Conservation (phyloP, 192 early-diverging fungal species). For the Obelidium mucronatum region DNA sequence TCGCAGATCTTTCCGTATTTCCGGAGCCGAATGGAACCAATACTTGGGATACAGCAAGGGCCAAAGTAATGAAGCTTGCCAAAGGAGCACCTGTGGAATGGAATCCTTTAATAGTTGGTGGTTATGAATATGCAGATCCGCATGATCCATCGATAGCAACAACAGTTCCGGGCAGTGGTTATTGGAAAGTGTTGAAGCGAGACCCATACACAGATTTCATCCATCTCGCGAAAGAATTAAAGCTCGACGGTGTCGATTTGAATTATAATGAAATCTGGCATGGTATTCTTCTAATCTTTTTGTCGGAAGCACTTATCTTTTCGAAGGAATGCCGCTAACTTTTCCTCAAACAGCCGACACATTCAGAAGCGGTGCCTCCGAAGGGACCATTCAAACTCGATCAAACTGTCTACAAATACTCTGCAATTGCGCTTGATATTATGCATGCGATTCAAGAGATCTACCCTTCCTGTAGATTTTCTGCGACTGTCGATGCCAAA, state of each 20-base stretch:
- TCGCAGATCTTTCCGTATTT: slow-evolving; percentile 20
- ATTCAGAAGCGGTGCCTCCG: slow-evolving; percentile 3
- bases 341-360: slow-evolving; percentile 10
- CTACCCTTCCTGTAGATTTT: slow-evolving; percentile 2
- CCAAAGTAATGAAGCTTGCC: background rate
- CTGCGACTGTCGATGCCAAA: background rate
- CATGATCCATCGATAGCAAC: background rate
- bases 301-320: background rate
- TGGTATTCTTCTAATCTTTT: background rate
- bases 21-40: slow-evolving; percentile 20
- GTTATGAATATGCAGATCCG: background rate
- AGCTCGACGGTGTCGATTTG: slow-evolving; percentile 16
- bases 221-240: slow-evolving; percentile 2
- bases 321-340: too few relatives aligned
- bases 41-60: slow-evolving; percentile 12
- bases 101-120: slow-evolving; percentile 18
- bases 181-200: background rate
- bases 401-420: slow-evolving; percentile 37
- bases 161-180: slow-evolving; percentile 6
- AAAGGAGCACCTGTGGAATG: background rate
- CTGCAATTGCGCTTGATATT: slow-evolving; percentile 61
- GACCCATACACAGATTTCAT: slow-evolving; percentile 18
- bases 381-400: slow-evolving; percentile 17
- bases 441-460: slow-evolving; percentile 69
- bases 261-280: slow-evolving; percentile 27